phyloP scores from a whole-genome alignment of 2,329 filamentous ascomycete genomes.

The Apiospora pterosperma region DNA sequence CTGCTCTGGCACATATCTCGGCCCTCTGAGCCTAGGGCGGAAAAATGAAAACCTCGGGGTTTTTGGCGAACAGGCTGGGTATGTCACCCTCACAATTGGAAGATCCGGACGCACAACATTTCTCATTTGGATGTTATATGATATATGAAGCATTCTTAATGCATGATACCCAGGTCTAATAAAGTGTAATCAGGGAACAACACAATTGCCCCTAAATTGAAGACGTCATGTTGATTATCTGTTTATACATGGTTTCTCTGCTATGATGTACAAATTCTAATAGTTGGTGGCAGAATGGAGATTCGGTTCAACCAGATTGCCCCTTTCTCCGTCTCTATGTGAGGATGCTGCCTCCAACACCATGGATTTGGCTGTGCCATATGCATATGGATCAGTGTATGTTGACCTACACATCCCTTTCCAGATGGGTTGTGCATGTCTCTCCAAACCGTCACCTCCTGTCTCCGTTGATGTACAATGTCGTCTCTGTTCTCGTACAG shows the following conservation, averaged over 20 bases:
- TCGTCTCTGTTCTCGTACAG: slow-evolving; percentile 6
- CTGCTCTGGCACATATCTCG: background rate
- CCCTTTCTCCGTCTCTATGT: background rate
- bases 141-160: background rate
- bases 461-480: background rate
- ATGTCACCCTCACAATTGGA: background rate
- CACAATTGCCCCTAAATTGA: background rate
- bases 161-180: background rate
- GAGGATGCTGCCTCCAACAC: background rate
- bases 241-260: slow-evolving; percentile 3
- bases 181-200: slow-evolving; percentile 5
- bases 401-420: background rate
- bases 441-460: background rate
- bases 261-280: slow-evolving; percentile 1
- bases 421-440: background rate
- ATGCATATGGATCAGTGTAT: slow-evolving; percentile 3
- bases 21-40: background rate
- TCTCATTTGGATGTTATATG: background rate
- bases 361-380: slow-evolving; percentile 7
- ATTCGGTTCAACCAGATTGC: background rate
- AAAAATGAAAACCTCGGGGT: background rate
- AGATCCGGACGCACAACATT: background rate
- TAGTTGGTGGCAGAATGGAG: slow-evolving; percentile 3
- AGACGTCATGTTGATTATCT: background rate
- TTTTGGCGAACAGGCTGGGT: background rate